phyloP scores from a whole-genome alignment of 192 early-diverging fungal genomes.

The Umbelopsis sp. region DNA sequence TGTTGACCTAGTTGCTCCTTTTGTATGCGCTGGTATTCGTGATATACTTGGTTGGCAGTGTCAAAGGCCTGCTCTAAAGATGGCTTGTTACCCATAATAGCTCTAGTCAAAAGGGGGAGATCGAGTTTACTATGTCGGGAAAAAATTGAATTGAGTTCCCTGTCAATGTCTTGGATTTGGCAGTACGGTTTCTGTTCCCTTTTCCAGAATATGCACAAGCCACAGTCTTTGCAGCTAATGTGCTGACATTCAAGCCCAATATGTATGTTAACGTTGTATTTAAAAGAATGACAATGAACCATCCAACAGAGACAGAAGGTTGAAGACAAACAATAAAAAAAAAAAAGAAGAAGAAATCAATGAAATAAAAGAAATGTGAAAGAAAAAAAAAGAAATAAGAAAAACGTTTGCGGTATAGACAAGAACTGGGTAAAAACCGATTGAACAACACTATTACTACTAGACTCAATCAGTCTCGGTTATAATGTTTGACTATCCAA shows the following conservation, averaged over 20 bases:
- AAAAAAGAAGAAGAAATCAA: background rate
- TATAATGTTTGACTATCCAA: conserved; percentile 62
- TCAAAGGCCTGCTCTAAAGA: conserved; percentile 6
- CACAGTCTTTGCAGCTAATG: too few relatives aligned
- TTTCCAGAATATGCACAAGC: background rate
- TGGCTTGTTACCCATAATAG: conserved; percentile 6
- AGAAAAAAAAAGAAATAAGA: background rate
- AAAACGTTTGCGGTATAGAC: conserved; percentile 10
- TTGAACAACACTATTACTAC: background rate
- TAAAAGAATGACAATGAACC: background rate
- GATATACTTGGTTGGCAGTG: background rate
- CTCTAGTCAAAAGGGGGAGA: too few relatives aligned
- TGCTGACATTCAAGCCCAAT: too few relatives aligned
- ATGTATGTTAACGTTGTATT: background rate
- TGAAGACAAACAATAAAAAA: conserved; percentile 1
- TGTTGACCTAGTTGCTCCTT: background rate
- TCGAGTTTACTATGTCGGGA: too few relatives aligned
- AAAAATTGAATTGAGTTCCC: too few relatives aligned
- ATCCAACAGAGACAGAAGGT: background rate
- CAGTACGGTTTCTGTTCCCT: background rate
- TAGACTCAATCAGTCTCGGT: background rate
- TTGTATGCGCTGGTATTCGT: background rate
- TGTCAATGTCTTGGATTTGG: too few relatives aligned
- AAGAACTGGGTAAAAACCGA: conserved; percentile 15
- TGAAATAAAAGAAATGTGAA: background rate